Evolutionary conservation across 176 grass and related monocot species (phyloP).

Genomic region (Lolium multiflorum): DNA sequence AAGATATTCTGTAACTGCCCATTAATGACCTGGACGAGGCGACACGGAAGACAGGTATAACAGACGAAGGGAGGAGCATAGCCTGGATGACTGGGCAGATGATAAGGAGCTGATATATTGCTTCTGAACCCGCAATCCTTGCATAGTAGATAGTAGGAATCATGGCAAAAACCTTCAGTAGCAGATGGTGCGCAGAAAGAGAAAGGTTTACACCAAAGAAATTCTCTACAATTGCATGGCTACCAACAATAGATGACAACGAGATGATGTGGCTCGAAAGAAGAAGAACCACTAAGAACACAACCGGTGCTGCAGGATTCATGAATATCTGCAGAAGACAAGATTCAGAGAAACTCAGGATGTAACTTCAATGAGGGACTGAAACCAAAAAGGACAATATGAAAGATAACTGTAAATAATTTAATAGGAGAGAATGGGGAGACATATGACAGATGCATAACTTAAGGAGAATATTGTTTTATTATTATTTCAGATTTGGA

Average conservation of each 20-base stretch:
- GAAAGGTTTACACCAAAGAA: slow-evolving; percentile 85
- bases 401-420: not conserved
- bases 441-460: not conserved
- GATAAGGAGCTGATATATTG: slow-evolving; percentile 89
- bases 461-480: not conserved
- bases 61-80: slow-evolving; percentile 91
- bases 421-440: not conserved
- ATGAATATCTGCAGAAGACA: slow-evolving; percentile 74
- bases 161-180: slow-evolving; percentile 77
- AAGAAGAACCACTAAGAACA: slow-evolving; percentile 89
- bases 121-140: slow-evolving; percentile 76
- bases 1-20: slow-evolving; percentile 78
- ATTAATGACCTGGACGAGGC: slow-evolving; percentile 92
- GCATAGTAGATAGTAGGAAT: slow-evolving; percentile 72
- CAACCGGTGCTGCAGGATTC: slow-evolving; percentile 73
- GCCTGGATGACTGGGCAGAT: slow-evolving; percentile 92
- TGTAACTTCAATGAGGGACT: not conserved
- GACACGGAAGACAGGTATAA: slow-evolving; percentile 87
- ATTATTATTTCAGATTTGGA: not conserved
- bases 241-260: slow-evolving; percentile 78
- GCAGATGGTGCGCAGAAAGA: slow-evolving; percentile 54
- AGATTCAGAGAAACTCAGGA: not conserved
- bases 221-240: slow-evolving; percentile 72
- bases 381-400: not conserved
- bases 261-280: slow-evolving; percentile 89